These are phyloP conservation scores for Hemisphaericaspora lyxosophila DNA, from an alignment of 1,139 yeast genomes.

Conservation along the genomic window DNA sequence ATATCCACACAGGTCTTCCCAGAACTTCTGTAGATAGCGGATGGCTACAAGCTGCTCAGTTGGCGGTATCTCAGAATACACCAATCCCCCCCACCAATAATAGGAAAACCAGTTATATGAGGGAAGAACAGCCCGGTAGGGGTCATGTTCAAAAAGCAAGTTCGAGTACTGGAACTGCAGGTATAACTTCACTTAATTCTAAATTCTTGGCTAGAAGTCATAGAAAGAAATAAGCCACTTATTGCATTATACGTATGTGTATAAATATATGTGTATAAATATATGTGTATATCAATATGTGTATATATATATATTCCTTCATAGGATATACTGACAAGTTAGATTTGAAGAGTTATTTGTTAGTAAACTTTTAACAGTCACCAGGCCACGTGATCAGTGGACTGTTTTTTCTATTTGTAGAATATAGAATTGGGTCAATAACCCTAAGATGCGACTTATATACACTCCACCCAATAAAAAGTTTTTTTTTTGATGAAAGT, in stretches of 20 bases:
- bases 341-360: no score
- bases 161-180: conserved; percentile 10
- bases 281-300: not conserved
- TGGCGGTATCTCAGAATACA: conserved; percentile 43
- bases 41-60: conserved; percentile 44
- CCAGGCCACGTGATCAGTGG: not conserved
- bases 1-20: conserved; percentile 39
- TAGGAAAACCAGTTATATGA: conserved; percentile 40
- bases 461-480: no score
- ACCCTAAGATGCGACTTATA: not conserved
- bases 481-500: no score
- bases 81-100: conserved; percentile 24
- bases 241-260: no score
- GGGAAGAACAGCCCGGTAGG: conserved; percentile 22
- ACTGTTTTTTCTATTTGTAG: no score
- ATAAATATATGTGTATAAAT: not conserved
- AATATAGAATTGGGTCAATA: not conserved
- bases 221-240: conserved; percentile 38
- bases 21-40: conserved; percentile 21
- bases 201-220: conserved; percentile 45
- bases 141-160: conserved; percentile 1
- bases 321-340: not conserved
- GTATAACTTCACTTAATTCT: conserved; percentile 42
- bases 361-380: not conserved
- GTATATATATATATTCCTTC: not conserved